phyloP scores from a whole-genome alignment of 2,329 filamentous ascomycete genomes.

The Ophiostoma fasciatum region DNA sequence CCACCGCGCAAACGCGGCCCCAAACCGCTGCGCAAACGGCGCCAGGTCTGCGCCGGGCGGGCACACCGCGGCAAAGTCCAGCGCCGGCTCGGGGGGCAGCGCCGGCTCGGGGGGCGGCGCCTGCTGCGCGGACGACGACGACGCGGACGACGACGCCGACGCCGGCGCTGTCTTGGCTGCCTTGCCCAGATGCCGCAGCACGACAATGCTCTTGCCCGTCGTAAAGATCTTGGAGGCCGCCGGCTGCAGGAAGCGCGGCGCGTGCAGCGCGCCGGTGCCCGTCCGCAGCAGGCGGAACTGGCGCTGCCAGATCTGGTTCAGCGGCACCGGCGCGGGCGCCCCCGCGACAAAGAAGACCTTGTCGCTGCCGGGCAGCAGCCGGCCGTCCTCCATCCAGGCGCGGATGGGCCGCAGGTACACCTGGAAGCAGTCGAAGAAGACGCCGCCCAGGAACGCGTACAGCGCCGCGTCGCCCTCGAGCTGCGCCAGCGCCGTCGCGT shows the following conservation, averaged over 20 bases:
- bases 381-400: conserved; percentile 72
- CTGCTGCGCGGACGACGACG: too few species aligned
- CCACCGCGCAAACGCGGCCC: conserved; percentile 56
- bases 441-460: conserved; percentile 47
- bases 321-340: conserved; percentile 37
- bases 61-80: conserved; percentile 46
- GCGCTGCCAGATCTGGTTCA: conserved; percentile 59
- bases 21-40: conserved; percentile 64
- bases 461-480: conserved; percentile 46
- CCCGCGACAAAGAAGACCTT: conserved; percentile 63
- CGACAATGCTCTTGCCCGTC: conserved; percentile 75
- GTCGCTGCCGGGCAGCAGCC: conserved; percentile 49
- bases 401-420: conserved; percentile 70
- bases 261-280: conserved; percentile 44
- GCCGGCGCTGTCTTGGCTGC: conserved; percentile 23
- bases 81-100: conserved; percentile 23
- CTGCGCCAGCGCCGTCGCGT: conserved; percentile 54
- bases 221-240: conserved; percentile 63
- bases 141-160: too few species aligned
- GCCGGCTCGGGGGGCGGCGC: too few species aligned
- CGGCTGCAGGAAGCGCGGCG: conserved; percentile 60
- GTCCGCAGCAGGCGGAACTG: conserved; percentile 54
- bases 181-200: conserved; percentile 58
- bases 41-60: conserved; percentile 32
- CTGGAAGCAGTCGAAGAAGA: conserved; percentile 71